These are phyloP conservation scores for Apiospora marii DNA, from an alignment of 2,329 filamentous ascomycete genomes.

Conservation along the genomic window DNA sequence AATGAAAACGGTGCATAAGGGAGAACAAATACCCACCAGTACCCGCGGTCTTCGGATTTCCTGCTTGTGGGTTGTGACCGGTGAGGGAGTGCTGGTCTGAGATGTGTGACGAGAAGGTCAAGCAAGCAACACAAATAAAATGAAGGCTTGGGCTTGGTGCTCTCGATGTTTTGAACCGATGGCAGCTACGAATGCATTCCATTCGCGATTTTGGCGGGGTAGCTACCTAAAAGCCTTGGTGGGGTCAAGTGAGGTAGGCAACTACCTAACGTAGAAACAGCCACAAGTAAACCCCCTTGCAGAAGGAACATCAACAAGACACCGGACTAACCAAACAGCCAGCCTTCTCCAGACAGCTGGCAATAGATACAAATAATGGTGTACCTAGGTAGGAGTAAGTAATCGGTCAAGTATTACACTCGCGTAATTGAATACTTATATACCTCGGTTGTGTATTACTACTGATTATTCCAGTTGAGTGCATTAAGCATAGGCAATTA, in stretches of 20 bases:
- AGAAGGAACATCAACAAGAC: no score
- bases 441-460: no score
- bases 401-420: no score
- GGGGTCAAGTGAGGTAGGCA: constrained; percentile 4
- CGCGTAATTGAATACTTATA: no score
- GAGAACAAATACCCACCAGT: not conserved
- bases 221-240: constrained; percentile 8
- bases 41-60: not conserved
- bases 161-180: constrained; percentile 13
- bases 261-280: not conserved
- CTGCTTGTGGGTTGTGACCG: not conserved
- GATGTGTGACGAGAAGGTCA: constrained; percentile 7
- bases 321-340: no score
- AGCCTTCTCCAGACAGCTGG: no score
- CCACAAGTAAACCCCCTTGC: no score
- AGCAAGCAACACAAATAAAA: not conserved
- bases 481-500: no score
- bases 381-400: no score
- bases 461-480: no score
- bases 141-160: not conserved
- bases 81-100: not conserved
- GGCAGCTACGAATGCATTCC: not conserved
- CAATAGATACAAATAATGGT: no score
- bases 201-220: constrained; percentile 21
- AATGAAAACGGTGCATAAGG: not conserved